Evolutionary conservation across 129 eudicot genomes (phyloP), one percentile per base, ranked within the genome.

Genomic region (Silybum marianum): DNA sequence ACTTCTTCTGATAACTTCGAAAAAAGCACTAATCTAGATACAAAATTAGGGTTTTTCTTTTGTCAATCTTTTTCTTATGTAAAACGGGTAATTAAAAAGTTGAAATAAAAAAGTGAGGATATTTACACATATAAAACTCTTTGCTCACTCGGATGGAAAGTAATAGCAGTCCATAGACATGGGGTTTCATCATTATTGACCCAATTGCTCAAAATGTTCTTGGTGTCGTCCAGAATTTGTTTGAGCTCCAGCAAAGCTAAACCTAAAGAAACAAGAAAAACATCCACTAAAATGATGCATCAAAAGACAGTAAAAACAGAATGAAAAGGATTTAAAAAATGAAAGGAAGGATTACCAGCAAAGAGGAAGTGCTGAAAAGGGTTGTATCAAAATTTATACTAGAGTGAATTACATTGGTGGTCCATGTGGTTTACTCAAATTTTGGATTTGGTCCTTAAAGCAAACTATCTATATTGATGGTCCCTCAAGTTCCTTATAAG

Each of bases 111-210:
- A 39, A 69, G 14, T 14, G 11, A 74, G 60, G 72, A 70, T 32
- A 1, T 89, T 85, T 91, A 95, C 99, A 95, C 88, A n/a, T 89
- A 82, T 26, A 78, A 26, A 76, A 95, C 99, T 78, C 88, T 89
- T 30, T 90, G 89, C 84, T 91, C 98, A 71, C 78, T 82, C 18
- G 89, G 89, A 87, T 90, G 72, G 86, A 98, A 95, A 84, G 98
- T 79, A 69, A 95, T 87, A 60, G 98, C 98, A 88, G 90, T 90
- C 99, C 99, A 95, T 34, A 78, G 58, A 69, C 99, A 95, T 11
- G 99, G 99, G 99, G 89, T 77, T 72, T 89, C 93, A 76, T 91
- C 99, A 81, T 83, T 76, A 82, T 87, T 89, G 44, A 66, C 88
- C 99, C 99, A 95, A 72, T 95, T 77, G 80, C 89, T 88, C 44